These are phyloP conservation scores for Sisymbrium irio DNA, from an alignment of 345 rosid genomes.

Conservation along the genomic window DNA sequence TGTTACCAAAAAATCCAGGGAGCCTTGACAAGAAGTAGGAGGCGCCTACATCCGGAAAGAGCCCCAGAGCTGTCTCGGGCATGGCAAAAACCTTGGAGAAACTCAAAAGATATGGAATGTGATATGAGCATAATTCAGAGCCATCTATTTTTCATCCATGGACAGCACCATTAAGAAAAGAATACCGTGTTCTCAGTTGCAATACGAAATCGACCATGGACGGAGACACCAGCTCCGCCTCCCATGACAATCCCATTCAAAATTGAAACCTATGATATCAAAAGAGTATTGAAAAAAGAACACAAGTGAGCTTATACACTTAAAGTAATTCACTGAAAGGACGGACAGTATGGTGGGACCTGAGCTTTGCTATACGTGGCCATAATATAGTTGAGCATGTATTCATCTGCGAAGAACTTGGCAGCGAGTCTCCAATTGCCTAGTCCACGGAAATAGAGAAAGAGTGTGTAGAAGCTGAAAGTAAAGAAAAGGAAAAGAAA, in stretches of 20 bases:
- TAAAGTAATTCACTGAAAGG: neutral
- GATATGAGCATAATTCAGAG: conserved; percentile 10
- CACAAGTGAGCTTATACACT: neutral
- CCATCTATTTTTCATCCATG: neutral
- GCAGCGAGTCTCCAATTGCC: conserved; percentile 64
- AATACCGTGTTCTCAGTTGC: conserved; percentile 80
- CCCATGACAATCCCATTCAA: conserved; percentile 92
- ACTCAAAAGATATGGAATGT: neutral
- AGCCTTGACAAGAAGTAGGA: conserved; percentile 86
- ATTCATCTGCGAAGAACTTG: conserved; percentile 45
- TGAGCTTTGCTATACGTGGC: conserved; percentile 73
- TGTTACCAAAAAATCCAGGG: conserved; percentile 79
- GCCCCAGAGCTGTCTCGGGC: conserved; percentile 85
- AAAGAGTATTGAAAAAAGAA: neutral
- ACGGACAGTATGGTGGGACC: conserved; percentile 31
- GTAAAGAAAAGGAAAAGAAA: neutral
- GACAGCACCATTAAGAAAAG: conserved; percentile 10
- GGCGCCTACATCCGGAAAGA: conserved; percentile 88
- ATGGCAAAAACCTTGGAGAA: conserved; percentile 69
- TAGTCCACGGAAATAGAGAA: conserved; percentile 26
- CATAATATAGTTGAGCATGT: conserved; percentile 56
- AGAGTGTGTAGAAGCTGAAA: neutral
- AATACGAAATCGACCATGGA: conserved; percentile 75
- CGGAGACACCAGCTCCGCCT: conserved; percentile 77
- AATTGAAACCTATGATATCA: conserved; percentile 55